Evolutionary conservation across 1,284 basidiomycete genomes (phyloP), one percentile per base, ranked within the genome.

Genomic region (Sporisorium iseilematis-ciliati): DNA sequence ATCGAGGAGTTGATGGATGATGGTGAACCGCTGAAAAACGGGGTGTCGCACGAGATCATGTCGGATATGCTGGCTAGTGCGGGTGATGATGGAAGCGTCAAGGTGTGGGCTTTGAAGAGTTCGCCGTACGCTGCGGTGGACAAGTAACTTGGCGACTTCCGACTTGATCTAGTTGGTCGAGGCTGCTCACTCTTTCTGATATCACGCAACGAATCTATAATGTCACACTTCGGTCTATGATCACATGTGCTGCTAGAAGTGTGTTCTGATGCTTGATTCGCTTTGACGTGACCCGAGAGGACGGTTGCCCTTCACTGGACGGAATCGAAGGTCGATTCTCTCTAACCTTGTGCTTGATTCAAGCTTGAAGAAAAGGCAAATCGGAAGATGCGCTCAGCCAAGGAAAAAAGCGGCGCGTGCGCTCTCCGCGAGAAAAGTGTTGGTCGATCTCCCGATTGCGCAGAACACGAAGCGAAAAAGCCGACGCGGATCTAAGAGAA

Each of bases 81-180:
- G 0, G 93, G 91, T 1, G 93, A 95, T 75, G 93, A 95, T 81
- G 91, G 92, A 5, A 83, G 87, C 25, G 88, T 91, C 40, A 89
- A 88, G 75, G 88, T 94, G 40, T 95, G 93, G 93, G 77, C 64
- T 7, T 40, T 78, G 33, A 51, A 61, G 7, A 57, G 26, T 14
- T 75, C 66, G 25, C 49, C 60, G 5, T 75, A 64, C 54, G 74
- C 69, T 8, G 51, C 20, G 10, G 42, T 41, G 21, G 33, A 56
- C 29, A 38, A 57, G 33, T 46, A 45, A 35, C 20, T n/a, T n/a
- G n/a, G n/a, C n/a, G n/a, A n/a, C n/a, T n/a, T n/a, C n/a, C n/a
- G 20, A 2, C 21, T 4, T 25, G 29, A 31, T n/a, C n/a, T n/a
- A n/a, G n/a, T n/a, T 38, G 35, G 35, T 16, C 5, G 35, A 38